Evolutionary conservation across 176 grass and related monocot species (phyloP).

Genomic region (Neostapfia colusana): DNA sequence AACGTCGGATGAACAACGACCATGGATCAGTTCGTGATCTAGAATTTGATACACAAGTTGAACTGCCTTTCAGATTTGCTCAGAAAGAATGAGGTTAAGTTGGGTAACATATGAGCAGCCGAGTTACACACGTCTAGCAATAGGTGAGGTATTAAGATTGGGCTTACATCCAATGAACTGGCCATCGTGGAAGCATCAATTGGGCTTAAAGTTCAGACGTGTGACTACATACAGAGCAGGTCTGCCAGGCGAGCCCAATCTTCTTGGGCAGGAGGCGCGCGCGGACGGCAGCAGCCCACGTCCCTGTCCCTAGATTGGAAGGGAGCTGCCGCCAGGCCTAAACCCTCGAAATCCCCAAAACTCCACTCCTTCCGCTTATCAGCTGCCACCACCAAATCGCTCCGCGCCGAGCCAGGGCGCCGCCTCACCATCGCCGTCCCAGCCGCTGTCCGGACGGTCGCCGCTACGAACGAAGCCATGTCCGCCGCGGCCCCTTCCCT

Average conservation of each 20-base stretch:
- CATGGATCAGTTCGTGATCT: no score
- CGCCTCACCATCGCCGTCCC: not conserved
- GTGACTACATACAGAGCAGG: not conserved
- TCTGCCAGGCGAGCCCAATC: not conserved
- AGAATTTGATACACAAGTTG: no score
- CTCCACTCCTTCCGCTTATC: slow-evolving; percentile 23
- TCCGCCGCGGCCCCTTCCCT: not conserved
- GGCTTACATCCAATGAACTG: no score
- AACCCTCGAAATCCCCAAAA: slow-evolving; percentile 35
- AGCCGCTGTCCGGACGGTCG: not conserved
- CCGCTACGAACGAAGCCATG: not conserved
- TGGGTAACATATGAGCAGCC: no score
- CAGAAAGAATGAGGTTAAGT: no score
- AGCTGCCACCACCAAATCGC: not conserved
- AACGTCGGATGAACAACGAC: no score
- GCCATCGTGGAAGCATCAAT: no score
- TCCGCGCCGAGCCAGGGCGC: not conserved
- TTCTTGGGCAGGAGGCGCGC: not conserved
- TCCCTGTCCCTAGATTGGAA: no score
- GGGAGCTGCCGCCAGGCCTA: not conserved
- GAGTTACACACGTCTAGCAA: no score
- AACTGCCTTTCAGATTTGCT: no score
- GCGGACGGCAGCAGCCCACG: slow-evolving; percentile 31
- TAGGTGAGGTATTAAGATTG: no score
- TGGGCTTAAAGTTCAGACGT: not conserved